These are phyloP conservation scores for Lasiosphaeria ovina DNA, from an alignment of 495 filamentous ascomycete species.

Conservation along the genomic window DNA sequence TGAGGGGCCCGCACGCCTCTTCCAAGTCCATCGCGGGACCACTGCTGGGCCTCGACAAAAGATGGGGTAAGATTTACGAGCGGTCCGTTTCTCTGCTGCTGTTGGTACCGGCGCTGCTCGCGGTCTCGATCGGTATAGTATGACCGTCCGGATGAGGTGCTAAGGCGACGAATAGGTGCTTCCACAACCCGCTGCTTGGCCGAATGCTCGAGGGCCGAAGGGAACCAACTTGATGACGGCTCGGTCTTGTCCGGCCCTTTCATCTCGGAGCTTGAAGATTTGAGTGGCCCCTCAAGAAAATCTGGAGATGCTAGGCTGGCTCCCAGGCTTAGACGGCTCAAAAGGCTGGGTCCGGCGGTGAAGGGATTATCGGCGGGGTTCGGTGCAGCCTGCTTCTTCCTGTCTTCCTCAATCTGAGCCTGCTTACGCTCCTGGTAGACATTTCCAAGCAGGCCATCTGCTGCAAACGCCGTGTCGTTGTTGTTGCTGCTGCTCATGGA, in stretches of 20 bases:
- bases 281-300: neutral
- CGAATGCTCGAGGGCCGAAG: slow-evolving; percentile 45
- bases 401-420: slow-evolving; percentile 22
- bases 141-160: slow-evolving; percentile 14
- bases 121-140: slow-evolving; percentile 9
- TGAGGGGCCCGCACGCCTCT: slow-evolving; percentile 63
- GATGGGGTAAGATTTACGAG: slow-evolving; percentile 73
- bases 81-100: slow-evolving; percentile 31
- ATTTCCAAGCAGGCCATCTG: slow-evolving; percentile 42
- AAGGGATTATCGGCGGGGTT: slow-evolving; percentile 36
- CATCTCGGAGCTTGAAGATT: neutral
- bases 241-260: slow-evolving; percentile 17
- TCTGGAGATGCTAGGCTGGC: no score
- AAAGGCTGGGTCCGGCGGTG: slow-evolving; percentile 48
- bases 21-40: slow-evolving; percentile 58
- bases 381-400: slow-evolving; percentile 9
- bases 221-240: slow-evolving; percentile 38
- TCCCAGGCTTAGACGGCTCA: slow-evolving; percentile 35
- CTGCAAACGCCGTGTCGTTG: slow-evolving; percentile 31
- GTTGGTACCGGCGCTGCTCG: slow-evolving; percentile 6
- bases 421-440: slow-evolving; percentile 43
- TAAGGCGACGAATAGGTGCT: slow-evolving; percentile 19
- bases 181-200: slow-evolving; percentile 30
- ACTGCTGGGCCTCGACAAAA: slow-evolving; percentile 74
- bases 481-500: neutral